Evolutionary conservation across 2,329 filamentous ascomycete genomes (phyloP), one percentile per base, ranked within the genome.

Genomic region (Chrysosporium queenslandicum): DNA sequence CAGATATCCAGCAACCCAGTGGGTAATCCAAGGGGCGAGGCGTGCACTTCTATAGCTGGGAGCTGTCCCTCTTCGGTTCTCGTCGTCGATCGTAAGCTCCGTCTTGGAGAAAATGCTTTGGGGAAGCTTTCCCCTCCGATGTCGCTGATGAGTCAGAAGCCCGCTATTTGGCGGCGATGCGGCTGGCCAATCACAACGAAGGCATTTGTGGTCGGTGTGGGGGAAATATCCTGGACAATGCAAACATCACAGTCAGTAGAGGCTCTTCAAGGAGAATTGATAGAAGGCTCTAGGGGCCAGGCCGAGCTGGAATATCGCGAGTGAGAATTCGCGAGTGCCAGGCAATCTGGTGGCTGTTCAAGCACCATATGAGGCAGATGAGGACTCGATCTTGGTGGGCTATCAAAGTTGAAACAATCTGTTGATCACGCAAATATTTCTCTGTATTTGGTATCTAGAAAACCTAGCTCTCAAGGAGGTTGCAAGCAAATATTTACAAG

Each of bases 401-500:
- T 30, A 11, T 30, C 29, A 30, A 11, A 30, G 29, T 5, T 5
- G 29, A 30, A 30, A 6, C 6, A 30, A 6, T 11, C 5, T 30
- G 11, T 34, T 12, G 4, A 11, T 34, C 12, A 6, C 32, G 4
- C 8, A 18, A 37, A 37, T 4, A 4, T 23, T 4, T 36, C 32
- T 36, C 12, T 40, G 37, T 11, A 40, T 40, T 21, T 23, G 18
- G 20, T 21, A 23, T 40, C 37, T 40, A 40, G 7, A n/a, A 40
- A 40, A 23, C 11, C 29, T 46, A 34, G 27, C 29, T 45, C n/a
- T 20, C 5, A 29, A 27, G 41, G 9, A 29, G n/a, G 25, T 9
- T 29, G 25, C 11, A 32, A 30, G 42, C 27, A 48, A 50, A 43
- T 51, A 45, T 51, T 37, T 51, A 51, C 49, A 51, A 50, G 46